Evolutionary conservation across 768 basidiomycete genomes (phyloP).

Genomic region (Tephrocybe sp.): DNA sequence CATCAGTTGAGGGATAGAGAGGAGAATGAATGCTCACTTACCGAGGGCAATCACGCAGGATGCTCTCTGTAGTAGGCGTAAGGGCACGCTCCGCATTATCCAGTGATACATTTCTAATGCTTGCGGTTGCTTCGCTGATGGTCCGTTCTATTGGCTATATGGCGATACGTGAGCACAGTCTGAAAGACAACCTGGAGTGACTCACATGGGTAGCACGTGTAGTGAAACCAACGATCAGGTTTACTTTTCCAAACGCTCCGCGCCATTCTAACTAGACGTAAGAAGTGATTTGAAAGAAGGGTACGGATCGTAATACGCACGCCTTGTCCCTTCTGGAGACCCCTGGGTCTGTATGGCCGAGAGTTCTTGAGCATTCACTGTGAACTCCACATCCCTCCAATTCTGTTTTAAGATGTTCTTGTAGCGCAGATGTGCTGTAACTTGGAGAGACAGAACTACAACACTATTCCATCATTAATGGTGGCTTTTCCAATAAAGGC

Average conservation of each 20-base stretch:
- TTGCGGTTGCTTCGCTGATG: background rate
- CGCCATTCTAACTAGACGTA: constrained; percentile 4
- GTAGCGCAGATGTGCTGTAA: constrained; percentile 8
- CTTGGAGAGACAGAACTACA: background rate
- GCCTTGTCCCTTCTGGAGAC: background rate
- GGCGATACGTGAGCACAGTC: background rate
- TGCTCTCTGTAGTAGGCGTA: constrained; percentile 13
- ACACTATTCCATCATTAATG: background rate
- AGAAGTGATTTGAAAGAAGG: background rate
- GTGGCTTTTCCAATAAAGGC: background rate
- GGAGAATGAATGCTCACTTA: background rate
- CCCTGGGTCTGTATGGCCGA: background rate
- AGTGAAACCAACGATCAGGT: constrained; percentile 2
- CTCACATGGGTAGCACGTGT: constrained; percentile 1
- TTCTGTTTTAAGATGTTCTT: background rate
- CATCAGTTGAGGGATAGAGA: too few relatives aligned
- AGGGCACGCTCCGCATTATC: background rate
- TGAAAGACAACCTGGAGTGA: background rate
- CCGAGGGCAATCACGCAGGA: constrained; percentile 15
- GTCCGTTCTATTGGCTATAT: background rate
- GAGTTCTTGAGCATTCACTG: background rate
- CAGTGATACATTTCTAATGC: background rate
- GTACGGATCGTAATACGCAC: background rate
- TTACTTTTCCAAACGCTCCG: constrained; percentile 1
- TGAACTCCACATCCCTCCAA: constrained; percentile 1